Percentiles rank a stretch among this genome's conserved stretches.
phyloP scores from a whole-genome alignment of 2,329 filamentous ascomycete species.

The Clonostachys rosea region DNA sequence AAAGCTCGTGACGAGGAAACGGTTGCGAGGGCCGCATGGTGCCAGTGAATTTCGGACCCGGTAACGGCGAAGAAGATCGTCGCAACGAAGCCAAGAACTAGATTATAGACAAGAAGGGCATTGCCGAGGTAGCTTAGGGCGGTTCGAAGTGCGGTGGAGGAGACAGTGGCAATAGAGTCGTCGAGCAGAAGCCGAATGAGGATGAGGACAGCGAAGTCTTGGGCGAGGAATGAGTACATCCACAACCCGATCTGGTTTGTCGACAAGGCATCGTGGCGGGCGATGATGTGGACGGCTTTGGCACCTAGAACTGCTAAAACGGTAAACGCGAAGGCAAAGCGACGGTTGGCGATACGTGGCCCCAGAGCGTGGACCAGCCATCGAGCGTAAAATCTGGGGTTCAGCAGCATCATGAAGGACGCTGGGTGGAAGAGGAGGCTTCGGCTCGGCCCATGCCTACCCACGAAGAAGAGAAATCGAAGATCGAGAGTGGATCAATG shows the following conservation, averaged over 20 bases:
- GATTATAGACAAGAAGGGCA: not conserved
- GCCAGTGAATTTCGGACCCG: not conserved
- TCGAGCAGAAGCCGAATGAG: conserved; percentile 3
- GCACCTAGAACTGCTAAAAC: conserved; percentile 1
- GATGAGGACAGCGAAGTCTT: conserved; percentile 4
- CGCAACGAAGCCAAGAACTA: not conserved
- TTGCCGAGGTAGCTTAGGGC: no score
- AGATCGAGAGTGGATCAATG: no score
- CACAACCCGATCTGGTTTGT: conserved; percentile 1
- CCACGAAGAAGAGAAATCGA: no score
- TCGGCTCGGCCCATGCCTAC: no score
- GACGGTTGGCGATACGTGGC: not conserved
- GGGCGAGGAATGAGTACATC: conserved; percentile 3
- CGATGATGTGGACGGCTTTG: conserved; percentile 6
- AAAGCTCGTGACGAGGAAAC: conserved; percentile 12
- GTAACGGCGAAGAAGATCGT: not conserved
- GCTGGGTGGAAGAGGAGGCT: no score
- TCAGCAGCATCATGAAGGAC: no score
- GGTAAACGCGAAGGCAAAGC: not conserved
- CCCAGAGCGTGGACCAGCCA: no score
- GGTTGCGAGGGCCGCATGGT: not conserved
- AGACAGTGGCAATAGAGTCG: not conserved
- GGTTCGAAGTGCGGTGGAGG: no score
- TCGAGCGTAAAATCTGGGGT: no score
- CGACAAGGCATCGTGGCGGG: conserved; percentile 5